A percentile compares a stretch with the other conserved stretches of the same genome.
Evolutionary conservation across 2,329 filamentous ascomycete genomes (phyloP).

Genomic region (Purpureocillium lavendulum): DNA sequence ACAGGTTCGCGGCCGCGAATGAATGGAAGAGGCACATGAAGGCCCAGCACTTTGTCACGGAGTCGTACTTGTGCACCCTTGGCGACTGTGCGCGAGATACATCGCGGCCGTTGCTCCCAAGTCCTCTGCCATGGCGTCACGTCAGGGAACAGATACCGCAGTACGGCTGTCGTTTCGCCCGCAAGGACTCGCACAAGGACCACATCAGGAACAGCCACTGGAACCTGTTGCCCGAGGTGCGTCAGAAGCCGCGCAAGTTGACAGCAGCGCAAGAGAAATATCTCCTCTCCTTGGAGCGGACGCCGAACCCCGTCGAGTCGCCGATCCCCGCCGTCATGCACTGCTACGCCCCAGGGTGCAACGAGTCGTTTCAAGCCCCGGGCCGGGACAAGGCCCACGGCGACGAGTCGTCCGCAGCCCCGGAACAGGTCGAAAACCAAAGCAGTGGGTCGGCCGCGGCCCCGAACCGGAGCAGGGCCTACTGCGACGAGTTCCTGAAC

Average conservation of each 20-base stretch:
- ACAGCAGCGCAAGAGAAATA: too few species aligned
- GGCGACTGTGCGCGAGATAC: conserved; percentile 39
- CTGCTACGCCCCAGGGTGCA: not conserved
- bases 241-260: not conserved
- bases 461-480: not conserved
- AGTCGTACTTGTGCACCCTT: conserved; percentile 68
- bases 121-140: not conserved
- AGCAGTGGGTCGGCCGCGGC: too few species aligned
- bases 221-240: not conserved
- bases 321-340: not conserved
- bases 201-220: not conserved
- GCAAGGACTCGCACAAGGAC: conserved; percentile 58
- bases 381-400: too few species aligned
- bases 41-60: conserved; percentile 69
- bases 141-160: not conserved
- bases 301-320: too few species aligned
- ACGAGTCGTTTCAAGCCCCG: not conserved
- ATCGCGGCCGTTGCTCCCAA: not conserved
- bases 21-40: conserved; percentile 90
- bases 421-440: too few species aligned
- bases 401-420: too few species aligned
- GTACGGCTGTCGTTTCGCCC: conserved; percentile 53
- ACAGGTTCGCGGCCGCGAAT: conserved; percentile 74
- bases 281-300: too few species aligned
- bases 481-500: not conserved